A percentile compares a stretch with the other conserved stretches of the same genome.
These are phyloP conservation scores for Entonaema liquescens DNA, from an alignment of 495 filamentous ascomycete species.

Conservation along the genomic window DNA sequence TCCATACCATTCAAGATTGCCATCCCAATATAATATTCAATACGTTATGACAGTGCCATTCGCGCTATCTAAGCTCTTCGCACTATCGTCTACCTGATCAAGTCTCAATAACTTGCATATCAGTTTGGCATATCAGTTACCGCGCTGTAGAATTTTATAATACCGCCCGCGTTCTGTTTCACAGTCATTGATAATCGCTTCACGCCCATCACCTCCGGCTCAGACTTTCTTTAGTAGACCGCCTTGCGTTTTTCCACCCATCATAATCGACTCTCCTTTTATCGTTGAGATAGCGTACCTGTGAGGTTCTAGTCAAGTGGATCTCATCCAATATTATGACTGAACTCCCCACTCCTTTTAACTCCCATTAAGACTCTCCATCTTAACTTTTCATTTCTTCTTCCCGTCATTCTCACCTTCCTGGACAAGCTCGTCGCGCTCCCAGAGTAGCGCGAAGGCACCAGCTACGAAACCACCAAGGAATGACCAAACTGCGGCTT, in stretches of 20 bases:
- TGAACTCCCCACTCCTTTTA: neutral
- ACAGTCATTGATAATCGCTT: neutral
- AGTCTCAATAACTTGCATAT: neutral
- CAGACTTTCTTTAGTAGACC: neutral
- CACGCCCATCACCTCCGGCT: neutral
- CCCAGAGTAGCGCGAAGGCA: constrained; percentile 54
- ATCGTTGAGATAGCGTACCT: neutral
- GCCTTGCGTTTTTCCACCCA: too few species aligned
- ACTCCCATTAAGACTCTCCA: neutral
- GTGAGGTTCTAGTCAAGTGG: neutral
- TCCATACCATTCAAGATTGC: neutral
- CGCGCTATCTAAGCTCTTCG: neutral
- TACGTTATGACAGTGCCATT: neutral
- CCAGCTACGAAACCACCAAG: constrained; percentile 61
- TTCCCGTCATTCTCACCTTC: constrained; percentile 29
- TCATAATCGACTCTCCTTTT: neutral
- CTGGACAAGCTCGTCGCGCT: constrained; percentile 31
- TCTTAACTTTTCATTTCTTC: constrained; percentile 18
- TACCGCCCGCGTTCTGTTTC: neutral
- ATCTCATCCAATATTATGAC: neutral
- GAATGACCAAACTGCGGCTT: constrained; percentile 52
- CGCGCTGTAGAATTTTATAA: neutral
- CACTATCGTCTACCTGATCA: neutral
- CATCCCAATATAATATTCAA: neutral
- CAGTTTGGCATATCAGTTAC: too few species aligned